Evolutionary conservation across 805 yeast species (phyloP).

Genomic region (Millerago galiae): DNA sequence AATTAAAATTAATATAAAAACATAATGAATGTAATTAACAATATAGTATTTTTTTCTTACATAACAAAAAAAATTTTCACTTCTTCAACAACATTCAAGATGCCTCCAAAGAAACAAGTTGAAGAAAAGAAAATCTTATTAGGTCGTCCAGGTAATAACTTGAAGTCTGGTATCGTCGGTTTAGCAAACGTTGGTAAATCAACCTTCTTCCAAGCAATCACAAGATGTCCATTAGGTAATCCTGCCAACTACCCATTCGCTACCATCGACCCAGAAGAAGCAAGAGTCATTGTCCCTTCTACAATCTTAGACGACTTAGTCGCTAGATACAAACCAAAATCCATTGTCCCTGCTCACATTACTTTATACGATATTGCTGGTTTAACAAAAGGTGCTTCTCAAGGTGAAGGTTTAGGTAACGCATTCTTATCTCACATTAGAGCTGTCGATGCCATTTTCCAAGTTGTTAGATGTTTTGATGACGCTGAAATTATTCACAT

Average conservation of each 20-base stretch:
- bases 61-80: not conserved
- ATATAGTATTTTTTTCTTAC: too few relatives aligned
- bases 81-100: not conserved
- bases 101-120: conserved; percentile 71
- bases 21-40: too few relatives aligned
- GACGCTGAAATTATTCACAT: conserved; percentile 97
- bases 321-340: conserved; percentile 73
- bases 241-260: conserved; percentile 99
- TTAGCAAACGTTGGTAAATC: conserved; percentile 94
- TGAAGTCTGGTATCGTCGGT: conserved; percentile 89
- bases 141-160: conserved; percentile 77
- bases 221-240: conserved; percentile 85
- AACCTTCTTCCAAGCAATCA: conserved; percentile 95
- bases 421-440: conserved; percentile 94
- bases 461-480: conserved; percentile 95
- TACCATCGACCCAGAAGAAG: conserved; percentile 97
- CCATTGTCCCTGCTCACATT: conserved; percentile 85
- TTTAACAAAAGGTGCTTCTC: conserved; percentile 91
- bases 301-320: conserved; percentile 75
- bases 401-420: conserved; percentile 97
- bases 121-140: conserved; percentile 69
- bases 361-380: conserved; percentile 98
- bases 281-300: conserved; percentile 91
- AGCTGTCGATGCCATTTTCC: conserved; percentile 96
- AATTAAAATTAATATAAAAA: too few relatives aligned